Evolutionary conservation across 1,284 basidiomycete species (phyloP), one percentile per base, ranked within the genome.

Genomic region (Rhodotorula sp.): DNA sequence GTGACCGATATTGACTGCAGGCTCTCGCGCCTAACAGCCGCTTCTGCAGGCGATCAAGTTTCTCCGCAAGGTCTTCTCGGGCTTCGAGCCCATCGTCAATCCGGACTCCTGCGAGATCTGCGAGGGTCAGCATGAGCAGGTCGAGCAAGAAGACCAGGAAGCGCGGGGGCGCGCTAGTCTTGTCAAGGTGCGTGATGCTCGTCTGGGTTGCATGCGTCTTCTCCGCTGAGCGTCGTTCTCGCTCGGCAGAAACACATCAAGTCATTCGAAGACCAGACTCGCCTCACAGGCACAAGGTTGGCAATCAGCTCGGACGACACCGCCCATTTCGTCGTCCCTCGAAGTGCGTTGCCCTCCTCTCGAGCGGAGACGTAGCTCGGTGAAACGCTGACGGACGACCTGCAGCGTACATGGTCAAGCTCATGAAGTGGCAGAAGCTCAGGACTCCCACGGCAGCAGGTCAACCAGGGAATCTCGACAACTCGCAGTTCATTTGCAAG

Each of bases 141-240:
- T 85, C 76, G 85, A 82, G 65, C 87, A 87, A 19, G 88, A 89
- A 76, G 86, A 87, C 34, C 90, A 91, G 80, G 91, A 89, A 86
- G 90, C 62, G 69, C 27, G 30, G 9, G 22, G 8, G 29, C 36
- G 1, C 27, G 27, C 17, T 46, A 44, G n/a, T 27, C 55, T 44
- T 19, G 27, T 39, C 15, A 34, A 20, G 2, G 6, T n/a, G 17
- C 11, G 9, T 54, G 10, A 8, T 8, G 22, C 27, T 34, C 30
- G 53, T 30, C 53, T 22, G n/a, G 22, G 20, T 19, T 32, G 36
- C 34, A 9, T 17, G n/a, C n/a, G 17, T 22, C 29, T 7, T 17
- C n/a, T 27, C 19, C 11, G n/a, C 54, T 44, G 32, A 55, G n/a
- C 8, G n/a, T 8, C 54, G 39, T 27, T 20, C 39, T 19, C 29